Evolutionary conservation across 164 flowering plant species (phyloP).

Genomic region (Vitis rotundifolia): DNA sequence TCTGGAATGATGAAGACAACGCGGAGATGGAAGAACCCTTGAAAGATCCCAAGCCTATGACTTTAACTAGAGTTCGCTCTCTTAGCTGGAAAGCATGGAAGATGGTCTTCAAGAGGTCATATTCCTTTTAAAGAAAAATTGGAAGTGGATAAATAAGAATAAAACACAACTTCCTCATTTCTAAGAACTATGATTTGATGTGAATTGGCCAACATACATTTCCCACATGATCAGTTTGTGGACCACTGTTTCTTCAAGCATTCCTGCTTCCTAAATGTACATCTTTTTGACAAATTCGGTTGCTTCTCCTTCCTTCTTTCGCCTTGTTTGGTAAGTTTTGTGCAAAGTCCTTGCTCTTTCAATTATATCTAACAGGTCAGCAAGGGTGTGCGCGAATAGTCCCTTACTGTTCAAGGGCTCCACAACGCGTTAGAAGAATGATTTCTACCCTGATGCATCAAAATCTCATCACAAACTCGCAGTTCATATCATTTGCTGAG

Average conservation of each 20-base stretch:
- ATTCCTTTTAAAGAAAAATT: constrained; percentile 31
- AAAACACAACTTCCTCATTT: constrained; percentile 3
- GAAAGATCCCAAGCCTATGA: constrained; percentile 5
- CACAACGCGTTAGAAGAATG: no score
- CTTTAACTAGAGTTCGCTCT: constrained; percentile 28
- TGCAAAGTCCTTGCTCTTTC: neutral
- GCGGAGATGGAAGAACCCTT: neutral
- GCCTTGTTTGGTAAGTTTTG: neutral
- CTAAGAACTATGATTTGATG: neutral
- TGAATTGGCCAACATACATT: neutral
- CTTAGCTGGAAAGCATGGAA: constrained; percentile 47
- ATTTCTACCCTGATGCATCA: no score
- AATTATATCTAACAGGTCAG: neutral
- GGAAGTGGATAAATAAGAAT: neutral
- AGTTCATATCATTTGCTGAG: no score
- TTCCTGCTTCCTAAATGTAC: neutral
- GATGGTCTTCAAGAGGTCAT: constrained; percentile 40
- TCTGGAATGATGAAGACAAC: constrained; percentile 55
- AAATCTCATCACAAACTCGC: no score
- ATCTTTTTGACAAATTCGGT: neutral
- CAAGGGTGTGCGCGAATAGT: neutral
- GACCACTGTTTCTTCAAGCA: neutral
- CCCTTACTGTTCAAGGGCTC: no score
- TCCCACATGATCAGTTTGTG: neutral
- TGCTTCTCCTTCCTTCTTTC: neutral